Base-by-base conservation (phyloP, 352 stramenopile genomes). In the Phytophthora brassicae region DNA sequence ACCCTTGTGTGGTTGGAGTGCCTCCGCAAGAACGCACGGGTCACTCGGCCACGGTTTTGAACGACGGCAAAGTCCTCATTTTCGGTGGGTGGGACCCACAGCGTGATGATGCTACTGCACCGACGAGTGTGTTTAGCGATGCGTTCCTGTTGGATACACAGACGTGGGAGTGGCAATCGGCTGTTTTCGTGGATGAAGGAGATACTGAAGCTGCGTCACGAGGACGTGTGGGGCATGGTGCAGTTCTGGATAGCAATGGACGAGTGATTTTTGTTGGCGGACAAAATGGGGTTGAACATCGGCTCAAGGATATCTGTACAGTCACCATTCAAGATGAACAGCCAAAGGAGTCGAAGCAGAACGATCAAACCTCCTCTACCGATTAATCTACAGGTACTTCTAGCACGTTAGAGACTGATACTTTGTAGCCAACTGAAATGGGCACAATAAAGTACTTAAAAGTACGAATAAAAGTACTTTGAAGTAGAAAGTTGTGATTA, bases 41-140 rank as follows among this genome's bases (percentile, higher is more conserved):
- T 4, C 92, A 98, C 66, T 92, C 81, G 6, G 89, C 94, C 23
- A 94, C 89, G 23, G 74, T 97, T 31, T 56, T 98, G 52, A 79
- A 88, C 43, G 84, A 95, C 42, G 72, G 60, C 28, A 97, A 91
- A 56, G 88, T 98, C 23, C 68, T 97, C 17, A 77, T 98, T 55
- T 95, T 96, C 55, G 94, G 94, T 36, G 94, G 94, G 24, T 98
- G 94, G 94, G 92, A 98, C 63, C 92, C 91, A 1, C 94, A 97
- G 75, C 75, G 56, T 5, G 73, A 70, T 29, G 75, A 76, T 29
- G 61, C 64, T 1, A 74, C 54, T 13, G 70, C 78, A 11, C 61
- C 78, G 9, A 81, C 72, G 16, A 73, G 56, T 22, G 79, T 98
- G 20, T 98, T 97, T 46, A 70, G 86, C 47, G 92, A 97, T 54